Percentiles rank a stretch among this genome's conserved stretches.
These are phyloP conservation scores for Penicillium crustosum DNA, from an alignment of 2,329 filamentous ascomycete species.

Conservation along the genomic window DNA sequence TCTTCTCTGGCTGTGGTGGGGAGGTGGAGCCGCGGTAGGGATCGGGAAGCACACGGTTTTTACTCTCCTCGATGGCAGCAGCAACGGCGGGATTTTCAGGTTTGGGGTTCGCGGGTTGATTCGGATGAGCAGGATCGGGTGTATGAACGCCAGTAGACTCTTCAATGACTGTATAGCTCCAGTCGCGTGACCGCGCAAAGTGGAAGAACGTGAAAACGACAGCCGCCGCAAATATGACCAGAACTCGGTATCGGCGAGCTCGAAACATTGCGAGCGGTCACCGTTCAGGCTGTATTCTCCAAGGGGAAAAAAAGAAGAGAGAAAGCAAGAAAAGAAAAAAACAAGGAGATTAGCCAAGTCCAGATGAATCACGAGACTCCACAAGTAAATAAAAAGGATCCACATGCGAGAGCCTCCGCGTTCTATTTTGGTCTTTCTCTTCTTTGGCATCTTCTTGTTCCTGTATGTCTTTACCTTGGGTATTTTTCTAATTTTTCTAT, in stretches of 20 bases:
- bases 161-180: constrained; percentile 25
- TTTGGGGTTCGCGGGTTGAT: constrained; percentile 7
- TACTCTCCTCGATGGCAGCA: constrained; percentile 11
- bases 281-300: constrained; percentile 1
- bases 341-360: constrained; percentile 3
- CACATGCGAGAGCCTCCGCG: constrained; percentile 3
- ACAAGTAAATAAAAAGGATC: constrained; percentile 8
- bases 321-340: constrained; percentile 2
- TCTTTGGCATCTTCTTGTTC: not conserved
- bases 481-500: not conserved
- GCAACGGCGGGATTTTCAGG: not conserved
- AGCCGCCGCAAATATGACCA: constrained; percentile 47
- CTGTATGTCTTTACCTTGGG: not conserved
- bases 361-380: constrained; percentile 14
- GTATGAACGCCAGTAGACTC: constrained; percentile 5
- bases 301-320: not conserved
- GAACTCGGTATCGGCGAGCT: constrained; percentile 50
- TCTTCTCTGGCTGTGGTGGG: constrained; percentile 8
- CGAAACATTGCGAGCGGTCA: constrained; percentile 44
- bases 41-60: constrained; percentile 13
- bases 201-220: constrained; percentile 51
- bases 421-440: constrained; percentile 2
- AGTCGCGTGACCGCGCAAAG: constrained; percentile 49
- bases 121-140: constrained; percentile 7
- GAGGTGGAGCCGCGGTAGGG: constrained; percentile 19